Evolutionary conservation across 2,329 filamentous ascomycete genomes (phyloP).

Genomic region (Cordyceps farinosa): DNA sequence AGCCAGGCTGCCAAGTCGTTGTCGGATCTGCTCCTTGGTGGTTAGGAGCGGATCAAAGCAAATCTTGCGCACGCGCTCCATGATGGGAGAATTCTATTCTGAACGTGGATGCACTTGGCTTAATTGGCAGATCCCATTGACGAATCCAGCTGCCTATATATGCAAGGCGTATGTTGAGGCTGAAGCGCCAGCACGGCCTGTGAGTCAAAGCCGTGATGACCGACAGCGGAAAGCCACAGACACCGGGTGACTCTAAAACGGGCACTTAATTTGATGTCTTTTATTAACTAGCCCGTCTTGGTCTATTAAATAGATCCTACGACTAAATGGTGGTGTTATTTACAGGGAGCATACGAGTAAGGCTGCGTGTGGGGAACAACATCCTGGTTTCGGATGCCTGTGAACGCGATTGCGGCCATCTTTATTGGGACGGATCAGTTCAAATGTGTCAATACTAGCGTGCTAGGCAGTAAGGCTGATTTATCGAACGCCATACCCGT

Average conservation of each 20-base stretch:
- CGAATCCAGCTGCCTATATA: neutral
- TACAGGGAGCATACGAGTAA: no score
- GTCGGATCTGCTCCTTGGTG: conserved; percentile 20
- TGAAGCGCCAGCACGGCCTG: neutral
- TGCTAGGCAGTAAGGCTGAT: no score
- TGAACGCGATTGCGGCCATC: neutral
- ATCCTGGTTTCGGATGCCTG: neutral
- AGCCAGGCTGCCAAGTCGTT: conserved; percentile 19
- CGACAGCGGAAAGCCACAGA: conserved; percentile 3
- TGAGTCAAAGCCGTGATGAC: neutral
- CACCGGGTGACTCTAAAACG: neutral
- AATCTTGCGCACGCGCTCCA: conserved; percentile 21
- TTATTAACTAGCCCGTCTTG: no score
- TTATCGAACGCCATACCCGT: no score
- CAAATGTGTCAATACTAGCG: no score
- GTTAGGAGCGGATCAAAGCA: conserved; percentile 21
- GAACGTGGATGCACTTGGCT: neutral
- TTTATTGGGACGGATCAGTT: no score
- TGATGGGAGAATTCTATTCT: neutral
- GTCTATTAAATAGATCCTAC: no score
- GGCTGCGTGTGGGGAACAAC: no score
- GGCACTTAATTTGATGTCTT: neutral
- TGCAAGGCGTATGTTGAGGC: neutral
- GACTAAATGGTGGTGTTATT: no score
- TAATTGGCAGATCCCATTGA: no score